phyloP scores from a whole-genome alignment of 768 basidiomycete genomes.

The Psilocybe tampanensis region DNA sequence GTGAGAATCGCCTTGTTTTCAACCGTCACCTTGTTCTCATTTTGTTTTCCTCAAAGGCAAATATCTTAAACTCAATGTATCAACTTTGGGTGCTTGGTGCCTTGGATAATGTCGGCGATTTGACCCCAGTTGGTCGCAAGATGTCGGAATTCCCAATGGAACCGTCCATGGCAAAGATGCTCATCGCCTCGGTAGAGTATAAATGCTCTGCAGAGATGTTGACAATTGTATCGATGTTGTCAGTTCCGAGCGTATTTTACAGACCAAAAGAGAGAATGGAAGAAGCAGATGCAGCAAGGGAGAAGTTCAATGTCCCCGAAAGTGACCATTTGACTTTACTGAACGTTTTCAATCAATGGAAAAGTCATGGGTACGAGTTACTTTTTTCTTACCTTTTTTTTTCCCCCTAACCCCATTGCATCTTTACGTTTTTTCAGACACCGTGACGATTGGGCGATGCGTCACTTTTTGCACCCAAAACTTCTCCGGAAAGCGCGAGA shows the following conservation, averaged over 20 bases:
- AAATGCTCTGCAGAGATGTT: slow-evolving; percentile 95
- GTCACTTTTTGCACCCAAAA: slow-evolving; percentile 97
- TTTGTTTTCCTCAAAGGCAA: slow-evolving; percentile 55
- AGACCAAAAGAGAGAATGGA: slow-evolving; percentile 97
- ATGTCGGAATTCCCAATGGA: slow-evolving; percentile 99
- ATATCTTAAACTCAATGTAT: slow-evolving; percentile 99
- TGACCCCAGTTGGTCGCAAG: slow-evolving; percentile 89
- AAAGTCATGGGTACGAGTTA: slow-evolving; percentile 81
- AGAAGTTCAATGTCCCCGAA: slow-evolving; percentile 98
- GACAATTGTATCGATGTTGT: slow-evolving; percentile 98
- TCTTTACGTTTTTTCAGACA: slow-evolving; percentile 51
- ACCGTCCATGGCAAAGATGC: slow-evolving; percentile 98
- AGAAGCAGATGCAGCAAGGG: slow-evolving; percentile 94
- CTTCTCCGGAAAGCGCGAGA: slow-evolving; percentile 93
- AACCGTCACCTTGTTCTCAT: background rate
- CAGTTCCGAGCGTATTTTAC: slow-evolving; percentile 97
- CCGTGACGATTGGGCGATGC: slow-evolving; percentile 92
- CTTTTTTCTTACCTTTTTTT: background rate
- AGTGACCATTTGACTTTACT: slow-evolving; percentile 95
- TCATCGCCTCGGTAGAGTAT: slow-evolving; percentile 93
- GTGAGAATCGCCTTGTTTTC: slow-evolving; percentile 39
- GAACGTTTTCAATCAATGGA: slow-evolving; percentile 99
- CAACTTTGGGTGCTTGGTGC: slow-evolving; percentile 99
- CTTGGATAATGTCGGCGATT: slow-evolving; percentile 95
- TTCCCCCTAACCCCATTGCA: slow-evolving; percentile 5